Percentiles rank a stretch among this genome's conserved stretches.
These are phyloP conservation scores for Aspergillus bombycis DNA, from an alignment of 2,329 filamentous ascomycete genomes.

Conservation along the genomic window DNA sequence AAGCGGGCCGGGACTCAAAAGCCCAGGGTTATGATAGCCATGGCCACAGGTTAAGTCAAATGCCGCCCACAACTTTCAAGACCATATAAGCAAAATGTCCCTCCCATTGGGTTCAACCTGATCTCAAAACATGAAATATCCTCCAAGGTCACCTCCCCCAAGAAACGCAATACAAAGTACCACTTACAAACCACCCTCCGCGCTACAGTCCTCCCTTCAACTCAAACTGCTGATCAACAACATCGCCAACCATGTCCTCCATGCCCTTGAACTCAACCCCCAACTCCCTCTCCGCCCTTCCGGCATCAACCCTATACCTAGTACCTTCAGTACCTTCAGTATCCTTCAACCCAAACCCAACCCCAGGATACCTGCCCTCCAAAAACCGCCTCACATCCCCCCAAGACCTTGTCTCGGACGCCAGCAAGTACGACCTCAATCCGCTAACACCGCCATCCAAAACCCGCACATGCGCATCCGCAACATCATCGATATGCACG, in stretches of 20 bases:
- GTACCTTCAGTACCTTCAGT: background rate
- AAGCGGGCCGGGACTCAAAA: rapidly evolving
- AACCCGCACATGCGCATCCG: conserved; percentile 22
- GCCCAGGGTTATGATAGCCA: background rate
- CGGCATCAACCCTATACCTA: conserved; percentile 7
- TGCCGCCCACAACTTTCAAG: background rate
- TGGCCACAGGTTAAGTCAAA: background rate
- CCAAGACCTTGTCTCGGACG: conserved; percentile 14
- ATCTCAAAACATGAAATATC: too few relatives aligned
- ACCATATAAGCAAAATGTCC: background rate
- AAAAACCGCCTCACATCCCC: conserved; percentile 15
- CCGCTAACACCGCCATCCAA: conserved; percentile 8
- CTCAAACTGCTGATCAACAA: conserved; percentile 22
- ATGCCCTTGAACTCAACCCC: conserved; percentile 14
- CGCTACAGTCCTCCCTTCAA: background rate
- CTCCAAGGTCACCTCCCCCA: too few relatives aligned
- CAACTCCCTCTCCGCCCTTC: conserved; percentile 17
- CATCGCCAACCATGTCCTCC: conserved; percentile 18
- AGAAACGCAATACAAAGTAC: background rate
- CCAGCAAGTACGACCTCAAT: conserved; percentile 20
- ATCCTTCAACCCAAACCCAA: conserved; percentile 11
- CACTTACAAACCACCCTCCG: background rate
- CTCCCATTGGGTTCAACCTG: background rate
- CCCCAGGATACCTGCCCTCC: conserved; percentile 14
- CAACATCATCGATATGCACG: conserved; percentile 27